Base-by-base conservation (phyloP, 2,329 filamentous ascomycete genomes). In the Penicillium janthinellum region DNA sequence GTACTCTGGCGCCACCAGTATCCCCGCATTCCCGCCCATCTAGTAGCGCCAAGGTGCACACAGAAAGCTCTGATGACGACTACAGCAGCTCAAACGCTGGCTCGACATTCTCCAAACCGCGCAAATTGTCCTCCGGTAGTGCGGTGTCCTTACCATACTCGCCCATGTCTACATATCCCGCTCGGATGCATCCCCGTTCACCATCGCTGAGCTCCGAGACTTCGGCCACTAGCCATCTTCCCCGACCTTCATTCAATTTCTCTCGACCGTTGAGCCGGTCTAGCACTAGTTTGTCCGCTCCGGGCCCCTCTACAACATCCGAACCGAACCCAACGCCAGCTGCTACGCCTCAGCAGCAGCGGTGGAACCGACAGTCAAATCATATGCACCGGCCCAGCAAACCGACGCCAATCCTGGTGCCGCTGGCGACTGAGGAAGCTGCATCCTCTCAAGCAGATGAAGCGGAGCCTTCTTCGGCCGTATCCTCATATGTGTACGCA, bases 201-300 rank as follows among this genome's bases (percentile, higher is more conserved):
- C 92, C 92, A 1, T 98, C 95, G 0, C 84, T 91, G 39, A 88
- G 88, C 62, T 98, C 94, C 1, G 91, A 96, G 62, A 85, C 86
- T 53, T 96, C 92, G 1, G 83, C 84, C 47, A 83, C 78, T 50
- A 82, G 84, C 37, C 77, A 81, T 34, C 77, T 92, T 38, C 86
- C 88, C 12, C 85, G 89, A 15, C 90, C 92, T 0, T 87, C 90
- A 0, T 94, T 96, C 78, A 98, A 99, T 77, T 98, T 98, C 75
- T 98, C 95, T 0, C 86, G 95, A 45, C 95, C 95, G 0, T 78
- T 96, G 61, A 97, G 94, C 75, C 71, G 85, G 12, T 78, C 76
- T 2, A 77, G 75, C 61, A 78, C 76, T 10, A 77, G 65, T 54
- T 64, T 77, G 6, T 77, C 76, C 2, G 71, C 73, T 3, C 69